These are phyloP conservation scores for Tuber umbilicatum DNA, from an alignment of 495 filamentous ascomycete species.

Conservation along the genomic window DNA sequence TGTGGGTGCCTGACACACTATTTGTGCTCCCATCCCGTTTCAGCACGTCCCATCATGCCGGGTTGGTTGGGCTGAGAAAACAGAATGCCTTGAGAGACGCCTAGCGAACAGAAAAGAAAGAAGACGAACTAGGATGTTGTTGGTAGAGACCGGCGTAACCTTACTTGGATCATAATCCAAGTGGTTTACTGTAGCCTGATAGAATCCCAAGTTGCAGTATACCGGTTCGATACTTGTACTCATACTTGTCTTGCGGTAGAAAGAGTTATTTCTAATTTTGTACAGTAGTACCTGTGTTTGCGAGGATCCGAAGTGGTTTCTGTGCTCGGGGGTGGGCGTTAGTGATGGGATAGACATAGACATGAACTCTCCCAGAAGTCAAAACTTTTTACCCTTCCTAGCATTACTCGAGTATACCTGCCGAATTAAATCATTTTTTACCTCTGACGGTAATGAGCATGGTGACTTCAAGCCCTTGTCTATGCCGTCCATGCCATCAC, in stretches of 20 bases:
- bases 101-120: background rate
- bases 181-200: background rate
- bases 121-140: background rate
- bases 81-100: background rate
- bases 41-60: conserved; percentile 1
- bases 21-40: background rate
- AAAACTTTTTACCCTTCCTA: too few relatives aligned
- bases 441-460: too few relatives aligned
- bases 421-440: too few relatives aligned
- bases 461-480: too few relatives aligned
- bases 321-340: too few relatives aligned
- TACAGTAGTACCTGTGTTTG: too few relatives aligned
- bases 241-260: background rate
- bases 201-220: background rate
- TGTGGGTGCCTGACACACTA: background rate
- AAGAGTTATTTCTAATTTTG: background rate
- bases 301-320: background rate
- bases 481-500: too few relatives aligned
- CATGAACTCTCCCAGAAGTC: too few relatives aligned
- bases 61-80: background rate
- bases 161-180: background rate
- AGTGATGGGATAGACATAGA: too few relatives aligned
- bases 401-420: too few relatives aligned
- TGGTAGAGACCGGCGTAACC: background rate
- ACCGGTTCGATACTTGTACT: background rate